Evolutionary conservation across 495 filamentous ascomycete genomes (phyloP).

Genomic region (Physcia stellaris): DNA sequence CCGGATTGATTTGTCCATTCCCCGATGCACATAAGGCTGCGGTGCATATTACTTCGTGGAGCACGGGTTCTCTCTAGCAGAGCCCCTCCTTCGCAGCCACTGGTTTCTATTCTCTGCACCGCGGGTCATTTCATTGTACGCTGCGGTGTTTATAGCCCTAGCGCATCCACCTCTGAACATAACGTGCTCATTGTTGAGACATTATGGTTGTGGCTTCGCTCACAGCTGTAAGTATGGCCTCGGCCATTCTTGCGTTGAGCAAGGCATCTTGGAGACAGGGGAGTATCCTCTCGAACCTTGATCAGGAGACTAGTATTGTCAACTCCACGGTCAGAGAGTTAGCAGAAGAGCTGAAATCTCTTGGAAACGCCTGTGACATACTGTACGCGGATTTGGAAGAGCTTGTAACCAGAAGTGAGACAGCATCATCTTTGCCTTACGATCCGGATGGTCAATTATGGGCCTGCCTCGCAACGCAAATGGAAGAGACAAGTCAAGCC

Average conservation of each 20-base stretch:
- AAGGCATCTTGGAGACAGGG: slow-evolving; percentile 20
- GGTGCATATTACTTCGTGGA: slow-evolving; percentile 1
- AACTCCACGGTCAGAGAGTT: slow-evolving; percentile 13
- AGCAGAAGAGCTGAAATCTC: slow-evolving; percentile 12
- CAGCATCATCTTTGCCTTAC: slow-evolving; percentile 6
- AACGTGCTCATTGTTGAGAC: slow-evolving; percentile 7
- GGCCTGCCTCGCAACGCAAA: slow-evolving; percentile 14
- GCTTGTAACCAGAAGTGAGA: slow-evolving; percentile 10
- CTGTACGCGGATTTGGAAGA: slow-evolving; percentile 18
- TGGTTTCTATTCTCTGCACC: not conserved
- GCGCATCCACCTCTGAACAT: slow-evolving; percentile 3
- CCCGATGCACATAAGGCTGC: slow-evolving; percentile 5
- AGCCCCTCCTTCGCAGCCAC: slow-evolving; percentile 2
- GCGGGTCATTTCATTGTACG: not conserved
- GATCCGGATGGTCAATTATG: slow-evolving; percentile 15
- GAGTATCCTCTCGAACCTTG: slow-evolving; percentile 16
- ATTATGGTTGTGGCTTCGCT: slow-evolving; percentile 3
- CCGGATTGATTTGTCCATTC: too few relatives aligned
- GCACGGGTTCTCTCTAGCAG: slow-evolving; percentile 4
- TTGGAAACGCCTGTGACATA: slow-evolving; percentile 17
- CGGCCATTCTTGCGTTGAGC: slow-evolving; percentile 17
- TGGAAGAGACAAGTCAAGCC: slow-evolving; percentile 9
- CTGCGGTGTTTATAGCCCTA: slow-evolving; percentile 4
- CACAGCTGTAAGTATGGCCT: slow-evolving; percentile 11
- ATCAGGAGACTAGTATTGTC: slow-evolving; percentile 13